A percentile compares a stretch with the other conserved stretches of the same genome.
Conservation (phyloP, 2,329 filamentous ascomycete species). For the Cladophialophora immunda region DNA sequence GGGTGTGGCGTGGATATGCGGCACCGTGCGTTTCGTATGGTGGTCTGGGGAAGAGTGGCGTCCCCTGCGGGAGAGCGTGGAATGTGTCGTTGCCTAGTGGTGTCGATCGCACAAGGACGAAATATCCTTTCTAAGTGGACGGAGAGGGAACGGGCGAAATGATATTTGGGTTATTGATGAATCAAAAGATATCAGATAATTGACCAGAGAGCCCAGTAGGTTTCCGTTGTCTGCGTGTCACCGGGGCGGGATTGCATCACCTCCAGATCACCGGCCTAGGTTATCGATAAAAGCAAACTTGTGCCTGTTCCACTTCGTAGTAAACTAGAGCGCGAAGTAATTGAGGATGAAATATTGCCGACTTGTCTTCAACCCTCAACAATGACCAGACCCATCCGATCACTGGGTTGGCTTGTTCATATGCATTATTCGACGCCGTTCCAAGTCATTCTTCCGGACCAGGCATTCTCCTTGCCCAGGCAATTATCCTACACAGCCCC, state of each 20-base stretch:
- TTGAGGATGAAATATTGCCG: background rate
- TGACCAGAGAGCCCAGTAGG: slow-evolving; percentile 8
- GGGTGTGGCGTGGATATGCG: slow-evolving; percentile 5
- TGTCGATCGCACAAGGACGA: slow-evolving; percentile 2
- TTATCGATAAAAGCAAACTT: slow-evolving; percentile 16
- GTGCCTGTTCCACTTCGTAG: background rate
- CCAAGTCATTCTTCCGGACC: slow-evolving; percentile 7
- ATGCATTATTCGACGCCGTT: slow-evolving; percentile 11
- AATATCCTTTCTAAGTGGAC: background rate
- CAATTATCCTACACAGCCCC: slow-evolving; percentile 13
- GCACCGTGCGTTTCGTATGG: background rate
- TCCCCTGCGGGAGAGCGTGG: background rate
- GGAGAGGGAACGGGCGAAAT: background rate
- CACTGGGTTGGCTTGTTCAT: slow-evolving; percentile 1
- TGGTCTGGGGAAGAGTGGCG: slow-evolving; percentile 11
- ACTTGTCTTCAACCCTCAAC: background rate
- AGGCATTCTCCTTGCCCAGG: slow-evolving; percentile 5
- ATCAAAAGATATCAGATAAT: slow-evolving; percentile 2
- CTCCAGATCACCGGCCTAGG: background rate
- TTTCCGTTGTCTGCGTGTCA: slow-evolving; percentile 18
- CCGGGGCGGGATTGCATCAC: slow-evolving; percentile 19
- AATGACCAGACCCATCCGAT: background rate
- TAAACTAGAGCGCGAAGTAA: background rate
- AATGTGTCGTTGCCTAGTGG: background rate
- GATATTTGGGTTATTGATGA: slow-evolving; percentile 12